Evolutionary conservation across 2,329 filamentous ascomycete species (phyloP).

Genomic region (Curvularia spicifera): DNA sequence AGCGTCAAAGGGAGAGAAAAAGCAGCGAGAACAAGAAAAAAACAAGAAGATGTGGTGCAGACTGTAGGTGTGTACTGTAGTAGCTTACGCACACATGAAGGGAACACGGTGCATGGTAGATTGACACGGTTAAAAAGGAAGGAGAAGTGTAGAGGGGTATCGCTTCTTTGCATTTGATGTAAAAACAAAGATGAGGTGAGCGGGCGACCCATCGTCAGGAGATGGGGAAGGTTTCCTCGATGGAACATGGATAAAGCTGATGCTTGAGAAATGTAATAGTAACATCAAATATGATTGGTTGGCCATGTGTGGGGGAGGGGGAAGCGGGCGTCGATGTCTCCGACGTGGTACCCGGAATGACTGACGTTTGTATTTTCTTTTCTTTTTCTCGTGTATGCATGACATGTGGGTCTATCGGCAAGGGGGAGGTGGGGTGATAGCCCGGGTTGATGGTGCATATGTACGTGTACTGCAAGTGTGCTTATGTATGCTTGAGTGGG

Average conservation of each 20-base stretch:
- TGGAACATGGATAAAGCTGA: no score
- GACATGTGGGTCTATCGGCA: neutral
- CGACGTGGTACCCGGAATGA: conserved; percentile 1
- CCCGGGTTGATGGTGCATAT: neutral
- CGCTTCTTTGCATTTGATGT: no score
- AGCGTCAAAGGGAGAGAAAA: neutral
- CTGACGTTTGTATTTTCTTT: neutral
- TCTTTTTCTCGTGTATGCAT: neutral
- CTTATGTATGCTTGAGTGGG: neutral
- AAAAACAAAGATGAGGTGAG: no score
- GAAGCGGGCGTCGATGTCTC: neutral
- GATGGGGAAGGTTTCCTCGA: no score
- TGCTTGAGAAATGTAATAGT: neutral
- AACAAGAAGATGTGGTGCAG: neutral
- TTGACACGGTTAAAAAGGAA: no score
- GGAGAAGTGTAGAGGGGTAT: no score
- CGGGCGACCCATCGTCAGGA: no score
- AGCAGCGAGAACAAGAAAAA: neutral
- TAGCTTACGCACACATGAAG: no score
- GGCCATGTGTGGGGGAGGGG: no score
- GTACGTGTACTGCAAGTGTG: neutral
- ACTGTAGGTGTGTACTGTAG: no score
- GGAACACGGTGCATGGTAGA: no score
- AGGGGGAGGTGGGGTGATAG: neutral
- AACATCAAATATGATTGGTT: neutral